phyloP scores from a whole-genome alignment of 2,329 filamentous ascomycete genomes.

The Pseudogymnoascus sp. region DNA sequence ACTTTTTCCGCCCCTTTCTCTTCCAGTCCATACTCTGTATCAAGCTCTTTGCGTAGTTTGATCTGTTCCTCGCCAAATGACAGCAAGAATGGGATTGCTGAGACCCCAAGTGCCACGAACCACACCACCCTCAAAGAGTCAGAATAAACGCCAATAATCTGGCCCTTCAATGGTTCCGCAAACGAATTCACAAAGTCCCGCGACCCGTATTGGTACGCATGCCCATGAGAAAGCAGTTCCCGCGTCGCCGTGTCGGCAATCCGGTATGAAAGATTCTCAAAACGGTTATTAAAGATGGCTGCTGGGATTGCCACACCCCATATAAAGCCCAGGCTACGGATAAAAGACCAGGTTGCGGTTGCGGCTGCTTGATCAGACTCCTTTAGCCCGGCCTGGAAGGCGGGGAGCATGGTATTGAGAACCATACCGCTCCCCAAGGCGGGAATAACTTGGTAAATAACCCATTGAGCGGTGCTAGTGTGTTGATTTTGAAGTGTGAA shows the following conservation, averaged over 20 bases:
- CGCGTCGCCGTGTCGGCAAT: background rate
- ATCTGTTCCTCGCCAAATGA: conserved; percentile 31
- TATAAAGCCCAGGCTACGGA: conserved; percentile 38
- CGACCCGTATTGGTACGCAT: background rate
- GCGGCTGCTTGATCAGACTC: conserved; percentile 29
- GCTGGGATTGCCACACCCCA: conserved; percentile 29
- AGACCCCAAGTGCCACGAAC: conserved; percentile 30
- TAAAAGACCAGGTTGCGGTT: conserved; percentile 10
- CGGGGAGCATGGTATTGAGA: conserved; percentile 36
- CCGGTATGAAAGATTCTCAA: background rate
- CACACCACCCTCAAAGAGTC: conserved; percentile 32
- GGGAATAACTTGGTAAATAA: conserved; percentile 35
- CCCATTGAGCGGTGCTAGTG: conserved; percentile 34
- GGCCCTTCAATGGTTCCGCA: conserved; percentile 3
- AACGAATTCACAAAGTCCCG: conserved; percentile 5
- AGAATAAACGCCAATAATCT: conserved; percentile 31
- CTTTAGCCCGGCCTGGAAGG: conserved; percentile 34
- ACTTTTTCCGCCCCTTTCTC: conserved; percentile 15
- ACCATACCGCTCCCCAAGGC: conserved; percentile 37
- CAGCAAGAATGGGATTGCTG: conserved; percentile 28
- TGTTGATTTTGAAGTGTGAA: conserved; percentile 33
- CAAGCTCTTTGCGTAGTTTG: conserved; percentile 31
- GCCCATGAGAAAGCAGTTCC: background rate
- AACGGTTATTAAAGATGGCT: conserved; percentile 4
- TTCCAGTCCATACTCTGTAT: conserved; percentile 35